A percentile compares a stretch with the other conserved stretches of the same genome.
phyloP scores from a whole-genome alignment of 768 basidiomycete species.

The Phlebiopsis gigantea region DNA sequence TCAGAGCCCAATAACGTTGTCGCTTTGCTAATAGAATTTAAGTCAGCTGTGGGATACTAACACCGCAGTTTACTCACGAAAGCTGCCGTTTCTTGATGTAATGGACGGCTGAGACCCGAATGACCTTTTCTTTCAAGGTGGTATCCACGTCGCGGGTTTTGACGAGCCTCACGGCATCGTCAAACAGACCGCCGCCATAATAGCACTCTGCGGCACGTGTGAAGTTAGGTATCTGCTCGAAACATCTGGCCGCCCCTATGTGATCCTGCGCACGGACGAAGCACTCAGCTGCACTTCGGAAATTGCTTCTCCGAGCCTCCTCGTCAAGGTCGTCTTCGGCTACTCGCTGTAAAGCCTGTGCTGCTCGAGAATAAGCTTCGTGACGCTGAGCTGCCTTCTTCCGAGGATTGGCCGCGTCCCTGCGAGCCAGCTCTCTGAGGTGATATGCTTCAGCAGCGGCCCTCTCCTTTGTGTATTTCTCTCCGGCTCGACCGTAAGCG shows the following conservation, averaged over 20 bases:
- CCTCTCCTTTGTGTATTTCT: conserved; percentile 32
- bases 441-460: conserved; percentile 46
- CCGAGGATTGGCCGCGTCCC: conserved; percentile 19
- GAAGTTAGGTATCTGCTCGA: conserved; percentile 36
- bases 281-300: conserved; percentile 16
- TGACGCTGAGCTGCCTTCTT: conserved; percentile 18
- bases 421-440: conserved; percentile 46
- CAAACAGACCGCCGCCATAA: conserved; percentile 42
- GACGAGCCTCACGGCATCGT: conserved; percentile 47
- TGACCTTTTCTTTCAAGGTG: too few species aligned
- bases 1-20: conserved; percentile 38
- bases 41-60: too few species aligned
- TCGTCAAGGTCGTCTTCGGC: conserved; percentile 10
- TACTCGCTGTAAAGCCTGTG: not conserved
- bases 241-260: conserved; percentile 38
- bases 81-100: too few species aligned
- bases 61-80: too few species aligned
- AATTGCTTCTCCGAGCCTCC: not conserved
- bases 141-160: conserved; percentile 27
- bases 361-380: not conserved
- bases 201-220: conserved; percentile 39
- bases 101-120: too few species aligned
- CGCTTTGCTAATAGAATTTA: conserved; percentile 48
- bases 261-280: conserved; percentile 22
- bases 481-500: conserved; percentile 43